Evolutionary conservation across 1,284 basidiomycete genomes (phyloP), one percentile per base, ranked within the genome.

Genomic region (Pisolithus thermaeus): DNA sequence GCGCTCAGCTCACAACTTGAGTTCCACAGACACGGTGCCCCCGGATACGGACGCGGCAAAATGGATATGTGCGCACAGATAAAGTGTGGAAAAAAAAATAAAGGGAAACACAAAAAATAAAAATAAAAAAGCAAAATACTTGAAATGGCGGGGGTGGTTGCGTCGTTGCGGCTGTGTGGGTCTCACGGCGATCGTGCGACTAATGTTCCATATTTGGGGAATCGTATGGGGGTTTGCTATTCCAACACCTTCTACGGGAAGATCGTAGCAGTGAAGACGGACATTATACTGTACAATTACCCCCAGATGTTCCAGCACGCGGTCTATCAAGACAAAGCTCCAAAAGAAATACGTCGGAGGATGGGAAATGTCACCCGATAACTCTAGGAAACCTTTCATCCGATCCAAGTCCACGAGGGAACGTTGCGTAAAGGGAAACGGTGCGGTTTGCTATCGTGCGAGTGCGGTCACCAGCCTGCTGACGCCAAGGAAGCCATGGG

Each of bases 81-180:
- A 35, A 9, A 14, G 22, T 51, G 51, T 20, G 54, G 3, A 30
- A 57, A 54, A 46, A 47, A 28, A 47, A 47, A 50, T 38, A 51
- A 46, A 50, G 52, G 38, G 8, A 39, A 22, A 39, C 22, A 37
- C 36, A 40, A 49, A 40, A 38, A 50, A 52, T 52, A 59, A 56
- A 56, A 20, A 20, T 20, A 50, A 47, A 23, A 47, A 51, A 35
- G 50, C 37, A 53, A 53, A 55, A 57, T 54, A 54, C 50, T 54
- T 55, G 58, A 56, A 66, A 66, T 44, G 55, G 62, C 22, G 28
- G 28, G 53, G 63, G 64, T 52, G 62, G 50, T 63, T 62, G 66
- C 60, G 63, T 64, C 18, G 54, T 30, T 46, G 58, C 59, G 61
- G 62, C 65, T 53, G 52, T 53, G 52, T 49, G 48, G 59, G 59